These are phyloP conservation scores for Balamuthia mandrillaris DNA, from an alignment of 208 protist genomes.

Conservation along the genomic window DNA sequence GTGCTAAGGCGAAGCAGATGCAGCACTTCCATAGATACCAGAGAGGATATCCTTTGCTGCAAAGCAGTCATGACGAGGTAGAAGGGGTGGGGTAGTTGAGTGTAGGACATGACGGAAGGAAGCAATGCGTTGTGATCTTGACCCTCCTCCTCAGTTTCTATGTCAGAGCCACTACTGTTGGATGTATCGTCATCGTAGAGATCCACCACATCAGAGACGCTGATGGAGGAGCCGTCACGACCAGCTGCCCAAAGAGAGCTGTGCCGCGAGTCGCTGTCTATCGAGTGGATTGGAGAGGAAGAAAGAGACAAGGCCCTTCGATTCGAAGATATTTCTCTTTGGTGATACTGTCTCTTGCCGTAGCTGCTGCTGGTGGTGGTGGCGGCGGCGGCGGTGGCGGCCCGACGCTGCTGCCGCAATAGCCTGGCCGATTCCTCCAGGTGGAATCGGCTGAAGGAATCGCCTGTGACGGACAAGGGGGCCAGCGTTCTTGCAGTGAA, in stretches of 20 bases:
- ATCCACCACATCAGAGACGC: not conserved
- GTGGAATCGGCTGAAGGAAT: no score
- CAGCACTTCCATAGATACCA: not conserved
- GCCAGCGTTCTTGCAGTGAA: no score
- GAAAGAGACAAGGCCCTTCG: no score
- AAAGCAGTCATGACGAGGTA: not conserved
- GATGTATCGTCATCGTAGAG: not conserved
- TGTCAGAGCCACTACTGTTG: not conserved
- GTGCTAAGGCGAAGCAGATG: not conserved
- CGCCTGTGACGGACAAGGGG: no score
- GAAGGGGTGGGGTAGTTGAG: not conserved
- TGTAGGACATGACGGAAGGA: no score
- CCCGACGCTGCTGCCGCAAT: no score
- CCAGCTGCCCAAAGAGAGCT: conserved; percentile 2
- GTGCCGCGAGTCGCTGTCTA: not conserved
- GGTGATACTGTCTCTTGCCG: not conserved
- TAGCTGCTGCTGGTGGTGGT: no score
- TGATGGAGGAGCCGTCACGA: not conserved
- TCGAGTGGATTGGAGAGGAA: no score
- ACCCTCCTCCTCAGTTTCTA: not conserved
- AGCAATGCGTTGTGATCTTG: not conserved
- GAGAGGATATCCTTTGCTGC: not conserved
- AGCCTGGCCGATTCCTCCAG: no score
- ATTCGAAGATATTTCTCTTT: conserved; percentile 31
- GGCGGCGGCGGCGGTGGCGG: no score